Base-by-base conservation (phyloP, 2,329 filamentous ascomycete species). In the Colletotrichum costaricense region DNA sequence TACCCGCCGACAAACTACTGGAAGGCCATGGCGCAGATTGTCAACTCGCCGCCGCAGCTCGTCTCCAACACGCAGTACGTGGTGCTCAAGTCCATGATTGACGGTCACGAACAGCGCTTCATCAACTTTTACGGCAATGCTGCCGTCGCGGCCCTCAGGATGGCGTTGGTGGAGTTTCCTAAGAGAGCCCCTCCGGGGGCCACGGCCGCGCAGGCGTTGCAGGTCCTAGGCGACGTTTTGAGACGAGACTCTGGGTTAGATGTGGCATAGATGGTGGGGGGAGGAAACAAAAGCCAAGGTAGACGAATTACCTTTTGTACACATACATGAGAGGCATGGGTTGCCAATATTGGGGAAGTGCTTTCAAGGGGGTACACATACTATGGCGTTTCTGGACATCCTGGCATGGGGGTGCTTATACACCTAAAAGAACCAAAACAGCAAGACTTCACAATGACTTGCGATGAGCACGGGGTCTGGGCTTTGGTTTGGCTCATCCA, bases 1-100 rank as follows among this genome's bases (percentile, higher is more conserved):
- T 97, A 90, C 82, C 95, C 93, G 4, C 94, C 93, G 62, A 88
- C 87, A 0, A 88, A 95, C 69, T 98, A 97, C 85, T 99, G 97
- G 97, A 88, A 87, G 49, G 88, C 93, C 0, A 85, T 98, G 69
- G 91, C 94, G 0, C 88, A 88, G 56, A 94, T 98, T 49, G 85
- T 95, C 79, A 95, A 95, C 80, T 93, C 94, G 0, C 93, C 94
- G 0, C 79, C 90, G 0, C 81, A 84, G 11, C 88, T 94, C 75
- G 88, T 93, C 11, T 93, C 92, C n/a, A 90, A 92, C 74, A 95
- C 93, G 0, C 93, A 95, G 76, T 90, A 91, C 74, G 87, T 92
- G 5, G 90, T 95, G 2, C 85, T 96, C 54, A 90, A 92, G 72
- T 87, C 91, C 8, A 92, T 96, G 88, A 89, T 96, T 35, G 88